Evolutionary conservation across 2,329 filamentous ascomycete genomes (phyloP), one percentile per base, ranked within the genome.

Genomic region (Nigrospora osmanthi): DNA sequence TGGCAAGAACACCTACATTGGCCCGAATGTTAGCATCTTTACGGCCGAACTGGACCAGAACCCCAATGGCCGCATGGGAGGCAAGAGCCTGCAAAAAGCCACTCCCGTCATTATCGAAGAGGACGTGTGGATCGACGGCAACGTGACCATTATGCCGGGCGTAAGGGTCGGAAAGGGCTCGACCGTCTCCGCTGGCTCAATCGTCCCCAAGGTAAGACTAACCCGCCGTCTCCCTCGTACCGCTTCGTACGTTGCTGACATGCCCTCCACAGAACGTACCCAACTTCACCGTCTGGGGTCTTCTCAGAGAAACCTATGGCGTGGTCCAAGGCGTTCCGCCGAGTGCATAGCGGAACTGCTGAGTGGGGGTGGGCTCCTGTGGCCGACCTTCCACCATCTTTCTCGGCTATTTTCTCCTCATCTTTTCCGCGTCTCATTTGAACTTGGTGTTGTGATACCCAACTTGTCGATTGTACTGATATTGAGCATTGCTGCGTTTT

Each of bases 1-100:
- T 56, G 90, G 90, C 3, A 80, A 87, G 49, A 80, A 87, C 47
- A 81, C 80, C 42, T 77, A 85, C 59, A 83, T 90, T 52, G 89
- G 89, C 3, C 86, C 88, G 1, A 88, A 90, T 54, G 91, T 96
- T 46, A 91, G 81, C 51, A 86, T 97, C 53, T 87, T 89, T 58
- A 89, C 86, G 14, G 80, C 83, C 32, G 85, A 81, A 36, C 73
- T 85, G 40, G 81, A 82, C 36, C 81, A 83, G 13, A 88, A 94
- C 59, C 80, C 84, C 28, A 81, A 85, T 60, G 75, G 78, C 51
- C 76, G 88, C 17, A 80, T 85, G 55, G 90, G 89, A 7, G 84
- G 81, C 39, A 80, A 82, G 52, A 87, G 85, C 32, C 77, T 79
- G 7, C 83, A 87, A 57, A 66, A 82, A 47, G 89, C 87, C 13